Conservation (phyloP, 2,329 filamentous ascomycete species). For the Calonectria hongkongensis region DNA sequence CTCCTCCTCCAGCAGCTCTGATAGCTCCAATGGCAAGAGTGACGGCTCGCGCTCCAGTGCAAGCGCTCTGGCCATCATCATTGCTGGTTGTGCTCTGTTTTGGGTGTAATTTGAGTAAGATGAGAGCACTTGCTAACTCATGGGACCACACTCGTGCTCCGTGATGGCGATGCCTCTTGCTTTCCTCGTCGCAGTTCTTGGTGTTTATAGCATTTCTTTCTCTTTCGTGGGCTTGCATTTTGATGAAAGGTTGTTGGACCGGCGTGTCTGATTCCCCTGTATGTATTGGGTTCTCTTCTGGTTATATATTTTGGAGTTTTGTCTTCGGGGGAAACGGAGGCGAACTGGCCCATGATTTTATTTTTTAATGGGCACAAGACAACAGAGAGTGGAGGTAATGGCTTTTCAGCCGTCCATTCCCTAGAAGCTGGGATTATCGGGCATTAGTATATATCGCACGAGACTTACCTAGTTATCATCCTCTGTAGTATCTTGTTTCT, state of each 20-base stretch:
- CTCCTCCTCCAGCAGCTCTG: conserved; percentile 25
- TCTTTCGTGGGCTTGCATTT: conserved; percentile 44
- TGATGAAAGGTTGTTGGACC: conserved; percentile 46
- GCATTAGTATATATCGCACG: conserved; percentile 12
- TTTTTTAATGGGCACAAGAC: conserved; percentile 32
- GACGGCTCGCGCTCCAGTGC: conserved; percentile 57
- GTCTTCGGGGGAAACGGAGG: conserved; percentile 41
- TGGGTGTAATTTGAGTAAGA: conserved; percentile 56
- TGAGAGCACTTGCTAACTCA: neutral
- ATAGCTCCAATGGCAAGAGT: conserved; percentile 60
- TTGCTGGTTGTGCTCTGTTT: conserved; percentile 60
- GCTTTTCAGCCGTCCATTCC: conserved; percentile 48
- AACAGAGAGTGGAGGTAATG: conserved; percentile 47
- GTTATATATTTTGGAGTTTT: conserved; percentile 47
- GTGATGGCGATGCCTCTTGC: conserved; percentile 26
- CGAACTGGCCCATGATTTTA: conserved; percentile 38
- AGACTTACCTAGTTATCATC: conserved; percentile 10
- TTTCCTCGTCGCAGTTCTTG: conserved; percentile 23
- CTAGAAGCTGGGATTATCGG: conserved; percentile 34
- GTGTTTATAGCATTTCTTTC: conserved; percentile 48
- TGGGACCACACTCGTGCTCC: conserved; percentile 13
- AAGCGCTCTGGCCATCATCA: conserved; percentile 62
- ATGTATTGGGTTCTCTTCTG: conserved; percentile 50
- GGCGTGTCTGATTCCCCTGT: conserved; percentile 47
- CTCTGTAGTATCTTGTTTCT: conserved; percentile 21